These are phyloP conservation scores for Microcera coccophila DNA, from an alignment of 2,329 filamentous ascomycete genomes.

Conservation along the genomic window DNA sequence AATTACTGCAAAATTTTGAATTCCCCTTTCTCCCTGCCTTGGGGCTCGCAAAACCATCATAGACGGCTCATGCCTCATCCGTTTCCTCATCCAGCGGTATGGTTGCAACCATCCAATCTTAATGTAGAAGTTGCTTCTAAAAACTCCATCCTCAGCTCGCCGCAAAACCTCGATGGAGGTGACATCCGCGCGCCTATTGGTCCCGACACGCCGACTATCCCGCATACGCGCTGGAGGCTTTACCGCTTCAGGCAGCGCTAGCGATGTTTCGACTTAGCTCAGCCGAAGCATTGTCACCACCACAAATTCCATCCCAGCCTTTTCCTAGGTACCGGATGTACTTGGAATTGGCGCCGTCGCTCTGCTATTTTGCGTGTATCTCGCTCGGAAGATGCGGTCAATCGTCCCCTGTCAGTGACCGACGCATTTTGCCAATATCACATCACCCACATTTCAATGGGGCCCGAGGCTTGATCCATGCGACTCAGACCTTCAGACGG, in stretches of 20 bases:
- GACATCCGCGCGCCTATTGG: constrained; percentile 29
- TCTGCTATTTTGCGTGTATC: not conserved
- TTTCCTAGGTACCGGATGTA: not conserved
- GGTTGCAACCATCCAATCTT: constrained; percentile 10
- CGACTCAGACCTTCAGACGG: constrained; percentile 11
- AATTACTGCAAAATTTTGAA: no score
- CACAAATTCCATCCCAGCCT: not conserved
- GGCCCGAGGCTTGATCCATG: constrained; percentile 12
- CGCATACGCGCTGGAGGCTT: constrained; percentile 15
- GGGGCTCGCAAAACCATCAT: not conserved
- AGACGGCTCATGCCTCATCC: not conserved
- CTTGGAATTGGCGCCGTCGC: no score
- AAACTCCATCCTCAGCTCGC: constrained; percentile 22
- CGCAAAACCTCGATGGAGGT: constrained; percentile 19
- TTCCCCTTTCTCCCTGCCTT: not conserved
- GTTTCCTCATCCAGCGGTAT: constrained; percentile 11
- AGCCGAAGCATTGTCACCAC: constrained; percentile 16
- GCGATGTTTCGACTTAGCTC: constrained; percentile 26
- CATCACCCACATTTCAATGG: not conserved
- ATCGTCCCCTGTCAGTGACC: not conserved
- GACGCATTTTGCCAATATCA: not conserved
- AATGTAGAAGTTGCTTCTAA: constrained; percentile 6
- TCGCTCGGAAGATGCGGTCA: not conserved
- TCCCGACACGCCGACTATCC: constrained; percentile 18
- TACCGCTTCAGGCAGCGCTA: constrained; percentile 23